Evolutionary conservation across 805 yeast species (phyloP), one percentile per base, ranked within the genome.

Genomic region (Candida ficus): DNA sequence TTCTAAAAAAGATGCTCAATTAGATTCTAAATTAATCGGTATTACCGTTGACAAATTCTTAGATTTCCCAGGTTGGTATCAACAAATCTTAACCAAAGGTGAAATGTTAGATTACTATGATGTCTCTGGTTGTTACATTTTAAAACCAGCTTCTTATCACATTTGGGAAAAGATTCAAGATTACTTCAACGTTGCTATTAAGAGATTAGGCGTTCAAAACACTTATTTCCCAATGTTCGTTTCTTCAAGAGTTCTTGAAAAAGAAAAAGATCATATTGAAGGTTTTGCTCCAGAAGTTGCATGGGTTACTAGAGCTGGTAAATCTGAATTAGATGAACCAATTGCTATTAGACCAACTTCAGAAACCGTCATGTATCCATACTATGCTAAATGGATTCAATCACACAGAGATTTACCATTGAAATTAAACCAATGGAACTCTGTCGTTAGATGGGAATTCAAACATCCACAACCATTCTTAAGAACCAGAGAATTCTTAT

Each of bases 251-350:
- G 99, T 95, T 18, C 73, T 93, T 57, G 98, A 95, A 70, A 88
- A 82, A 70, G 99, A 93, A 73, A 93, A 93, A 68, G 99, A 93
- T 61, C 99, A 93, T 63, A 79, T 93, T 54, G 99, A 93, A 67
- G 99, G 99, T 33, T 93, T 93, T 63, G 99, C 99, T 35, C 99
- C 99, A 20, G 99, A 93, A 68, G 99, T 93, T 42, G 99, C 99
- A 20, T 93, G 99, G 99, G 99, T 93, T 53, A 93, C 99, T 42
- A 80, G 73, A 57, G 99, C 99, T 40, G 99, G 99, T 57, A 63
- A 70, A 25, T 83, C 95, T 26, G 98, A 93, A 37, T 75, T 93
- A 55, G 99, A 95, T 42, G 99, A 93, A 70, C 98, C 96, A 56
- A 88, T 93, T 57, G 99, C 99, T 47, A 93, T 93, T 54, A 86